Evolutionary conservation across 2,329 filamentous ascomycete genomes (phyloP).

Genomic region (Hortaea sp.): DNA sequence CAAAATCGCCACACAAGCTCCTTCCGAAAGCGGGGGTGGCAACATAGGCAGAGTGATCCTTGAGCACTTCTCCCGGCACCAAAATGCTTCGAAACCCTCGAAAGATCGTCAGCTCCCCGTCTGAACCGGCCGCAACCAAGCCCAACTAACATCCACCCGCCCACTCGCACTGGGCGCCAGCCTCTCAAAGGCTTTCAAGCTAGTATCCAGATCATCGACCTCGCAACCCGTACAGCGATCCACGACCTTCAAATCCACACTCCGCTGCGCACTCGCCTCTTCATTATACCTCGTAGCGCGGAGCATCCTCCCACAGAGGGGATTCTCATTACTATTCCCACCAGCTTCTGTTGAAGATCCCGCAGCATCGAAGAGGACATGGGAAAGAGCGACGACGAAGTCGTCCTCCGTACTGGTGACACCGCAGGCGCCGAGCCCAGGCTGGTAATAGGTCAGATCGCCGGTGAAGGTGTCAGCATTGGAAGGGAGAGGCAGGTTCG

Average conservation of each 20-base stretch:
- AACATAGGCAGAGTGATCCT: not conserved
- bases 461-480: constrained; percentile 47
- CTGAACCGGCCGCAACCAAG: constrained; percentile 16
- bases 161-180: constrained; percentile 29
- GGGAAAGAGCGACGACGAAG: constrained; percentile 56
- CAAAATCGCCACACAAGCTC: not conserved
- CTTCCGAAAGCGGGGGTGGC: not conserved
- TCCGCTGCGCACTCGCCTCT: constrained; percentile 36
- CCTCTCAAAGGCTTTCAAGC: constrained; percentile 36
- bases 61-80: not conserved
- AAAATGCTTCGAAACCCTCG: too few species aligned
- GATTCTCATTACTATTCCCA: constrained; percentile 50
- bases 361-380: constrained; percentile 54
- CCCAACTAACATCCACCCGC: constrained; percentile 23
- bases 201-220: constrained; percentile 41
- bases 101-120: constrained; percentile 2
- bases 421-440: constrained; percentile 61
- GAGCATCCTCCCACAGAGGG: constrained; percentile 58
- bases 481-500: constrained; percentile 41
- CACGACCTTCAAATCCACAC: constrained; percentile 54
- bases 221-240: constrained; percentile 52
- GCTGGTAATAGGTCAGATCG: constrained; percentile 60
- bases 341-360: constrained; percentile 28
- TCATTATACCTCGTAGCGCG: constrained; percentile 44
- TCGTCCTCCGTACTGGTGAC: constrained; percentile 44